A percentile compares a stretch with the other conserved stretches of the same genome.
phyloP scores from a whole-genome alignment of 2,329 filamentous ascomycete genomes.

The Venturia aucupariae region DNA sequence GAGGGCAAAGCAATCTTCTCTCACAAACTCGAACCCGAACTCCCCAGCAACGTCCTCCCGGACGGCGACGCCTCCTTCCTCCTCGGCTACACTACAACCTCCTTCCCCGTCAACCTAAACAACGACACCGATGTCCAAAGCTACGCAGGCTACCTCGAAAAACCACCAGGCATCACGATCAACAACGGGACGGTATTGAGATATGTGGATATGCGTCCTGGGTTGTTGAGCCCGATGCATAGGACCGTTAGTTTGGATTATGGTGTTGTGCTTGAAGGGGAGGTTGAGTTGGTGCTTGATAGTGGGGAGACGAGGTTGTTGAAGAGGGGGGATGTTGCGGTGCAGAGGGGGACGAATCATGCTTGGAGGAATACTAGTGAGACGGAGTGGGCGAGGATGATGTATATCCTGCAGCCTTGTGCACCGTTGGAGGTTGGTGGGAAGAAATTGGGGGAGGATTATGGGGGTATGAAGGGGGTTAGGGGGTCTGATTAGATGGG shows the following conservation, averaged over 20 bases:
- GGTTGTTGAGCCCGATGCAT: constrained; percentile 28
- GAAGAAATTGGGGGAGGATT: constrained; percentile 14
- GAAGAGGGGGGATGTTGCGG: constrained; percentile 27
- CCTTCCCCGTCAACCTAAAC: constrained; percentile 39
- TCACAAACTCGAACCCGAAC: constrained; percentile 27
- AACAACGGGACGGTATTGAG: constrained; percentile 39
- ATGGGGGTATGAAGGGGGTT: constrained; percentile 10
- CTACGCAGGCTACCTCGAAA: constrained; percentile 36
- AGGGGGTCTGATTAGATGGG: constrained; percentile 11
- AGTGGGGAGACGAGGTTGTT: constrained; percentile 26
- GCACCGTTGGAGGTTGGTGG: constrained; percentile 13
- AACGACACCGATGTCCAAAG: constrained; percentile 36
- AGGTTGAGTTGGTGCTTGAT: constrained; percentile 30
- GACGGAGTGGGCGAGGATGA: constrained; percentile 16
- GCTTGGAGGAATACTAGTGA: constrained; percentile 13
- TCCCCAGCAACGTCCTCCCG: constrained; percentile 21
- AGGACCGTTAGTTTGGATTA: constrained; percentile 32
- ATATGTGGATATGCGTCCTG: constrained; percentile 31
- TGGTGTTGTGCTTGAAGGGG: constrained; percentile 30
- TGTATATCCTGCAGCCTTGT: constrained; percentile 15
- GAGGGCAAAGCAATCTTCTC: constrained; percentile 30
- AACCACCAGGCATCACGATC: constrained; percentile 42
- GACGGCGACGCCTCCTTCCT: constrained; percentile 17
- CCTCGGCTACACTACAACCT: constrained; percentile 36
- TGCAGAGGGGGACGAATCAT: constrained; percentile 31